These are phyloP conservation scores for Backusella australiensis DNA, from an alignment of 192 early-diverging fungal species.

Conservation along the genomic window DNA sequence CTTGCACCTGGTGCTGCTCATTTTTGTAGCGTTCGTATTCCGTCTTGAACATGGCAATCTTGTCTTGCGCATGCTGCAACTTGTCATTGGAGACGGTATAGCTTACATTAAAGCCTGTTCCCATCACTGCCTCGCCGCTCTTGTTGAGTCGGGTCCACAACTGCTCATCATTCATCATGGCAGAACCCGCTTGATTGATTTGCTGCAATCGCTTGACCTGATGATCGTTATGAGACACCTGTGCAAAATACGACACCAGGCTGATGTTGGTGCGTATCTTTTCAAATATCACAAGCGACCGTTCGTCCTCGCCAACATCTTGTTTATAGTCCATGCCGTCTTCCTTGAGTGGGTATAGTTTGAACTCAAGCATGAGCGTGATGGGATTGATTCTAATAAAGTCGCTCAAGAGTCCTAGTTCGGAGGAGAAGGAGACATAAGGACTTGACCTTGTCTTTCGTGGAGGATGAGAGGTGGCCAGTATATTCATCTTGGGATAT, in stretches of 20 bases:
- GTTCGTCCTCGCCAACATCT: background rate
- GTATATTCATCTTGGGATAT: background rate
- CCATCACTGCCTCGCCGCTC: background rate
- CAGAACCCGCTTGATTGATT: slow-evolving; percentile 6
- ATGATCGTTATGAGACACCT: background rate
- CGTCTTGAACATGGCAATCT: background rate
- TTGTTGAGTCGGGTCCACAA: background rate
- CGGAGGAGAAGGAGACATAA: background rate
- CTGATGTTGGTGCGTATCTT: background rate
- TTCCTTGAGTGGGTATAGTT: background rate
- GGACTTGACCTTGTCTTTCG: background rate
- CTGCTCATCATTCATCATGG: slow-evolving; percentile 1
- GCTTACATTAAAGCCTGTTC: background rate
- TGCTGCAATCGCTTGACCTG: background rate
- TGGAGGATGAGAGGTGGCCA: slow-evolving; percentile 6
- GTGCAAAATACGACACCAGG: slow-evolving; percentile 1
- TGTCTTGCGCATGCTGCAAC: background rate
- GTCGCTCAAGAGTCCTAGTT: background rate
- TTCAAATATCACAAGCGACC: background rate
- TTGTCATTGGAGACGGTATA: background rate
- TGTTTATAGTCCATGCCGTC: background rate
- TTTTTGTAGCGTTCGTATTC: background rate
- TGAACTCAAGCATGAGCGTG: slow-evolving; percentile 3
- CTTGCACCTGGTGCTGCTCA: background rate
- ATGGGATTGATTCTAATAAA: background rate